Percentiles rank a stretch among this genome's conserved stretches.
These are phyloP conservation scores for Nemania sp. DNA, from an alignment of 2,329 filamentous ascomycete species.

Conservation along the genomic window DNA sequence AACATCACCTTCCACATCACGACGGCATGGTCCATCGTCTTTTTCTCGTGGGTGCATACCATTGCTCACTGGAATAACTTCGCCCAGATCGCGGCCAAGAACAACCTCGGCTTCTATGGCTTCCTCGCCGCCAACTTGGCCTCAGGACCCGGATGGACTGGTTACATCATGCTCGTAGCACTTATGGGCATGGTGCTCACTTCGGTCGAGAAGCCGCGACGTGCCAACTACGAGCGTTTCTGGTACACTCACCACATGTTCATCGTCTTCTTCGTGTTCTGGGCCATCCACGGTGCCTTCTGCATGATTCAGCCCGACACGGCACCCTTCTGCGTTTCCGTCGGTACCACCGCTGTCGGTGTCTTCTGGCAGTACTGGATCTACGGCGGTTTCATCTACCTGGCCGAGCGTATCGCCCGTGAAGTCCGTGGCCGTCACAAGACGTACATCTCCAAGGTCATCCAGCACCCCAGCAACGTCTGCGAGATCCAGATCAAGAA, in stretches of 20 bases:
- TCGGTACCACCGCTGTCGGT: slow-evolving; percentile 74
- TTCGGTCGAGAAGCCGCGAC: slow-evolving; percentile 80
- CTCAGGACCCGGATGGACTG: slow-evolving; percentile 86
- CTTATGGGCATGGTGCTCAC: slow-evolving; percentile 84
- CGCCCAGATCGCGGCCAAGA: slow-evolving; percentile 78
- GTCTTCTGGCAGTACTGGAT: slow-evolving; percentile 94
- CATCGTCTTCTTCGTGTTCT: slow-evolving; percentile 89
- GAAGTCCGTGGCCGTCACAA: slow-evolving; percentile 84
- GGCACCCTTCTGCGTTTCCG: slow-evolving; percentile 79
- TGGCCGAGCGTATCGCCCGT: slow-evolving; percentile 81
- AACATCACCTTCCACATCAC: slow-evolving; percentile 90
- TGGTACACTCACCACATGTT: slow-evolving; percentile 94
- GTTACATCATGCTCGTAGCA: slow-evolving; percentile 84
- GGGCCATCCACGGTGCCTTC: slow-evolving; percentile 89
- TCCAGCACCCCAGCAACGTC: slow-evolving; percentile 89
- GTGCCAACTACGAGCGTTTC: slow-evolving; percentile 88
- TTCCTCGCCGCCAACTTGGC: slow-evolving; percentile 82
- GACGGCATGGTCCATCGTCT: slow-evolving; percentile 88
- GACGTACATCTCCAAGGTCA: slow-evolving; percentile 88
- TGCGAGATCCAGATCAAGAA: slow-evolving; percentile 95
- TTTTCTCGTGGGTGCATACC: slow-evolving; percentile 88
- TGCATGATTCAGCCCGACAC: slow-evolving; percentile 91
- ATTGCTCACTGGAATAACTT: slow-evolving; percentile 91
- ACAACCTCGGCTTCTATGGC: slow-evolving; percentile 81
- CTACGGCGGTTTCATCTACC: slow-evolving; percentile 83